Percentiles rank a stretch among this genome's conserved stretches.
Conservation (phyloP, 805 yeast species). For the Cyberlindnera suaveolens region DNA sequence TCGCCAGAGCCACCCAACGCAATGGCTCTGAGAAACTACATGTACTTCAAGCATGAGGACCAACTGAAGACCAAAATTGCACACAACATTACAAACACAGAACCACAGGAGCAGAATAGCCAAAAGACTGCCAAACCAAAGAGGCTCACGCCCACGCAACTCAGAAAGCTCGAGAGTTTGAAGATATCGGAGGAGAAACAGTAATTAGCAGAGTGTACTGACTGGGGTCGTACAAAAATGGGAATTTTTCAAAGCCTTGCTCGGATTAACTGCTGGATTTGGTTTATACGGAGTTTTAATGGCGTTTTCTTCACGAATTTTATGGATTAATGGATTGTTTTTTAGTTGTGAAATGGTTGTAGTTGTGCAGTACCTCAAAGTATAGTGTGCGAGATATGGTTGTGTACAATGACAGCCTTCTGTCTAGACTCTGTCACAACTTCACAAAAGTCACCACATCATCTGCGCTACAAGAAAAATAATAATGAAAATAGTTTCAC, state of each 20-base stretch:
- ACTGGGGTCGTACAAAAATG: no score
- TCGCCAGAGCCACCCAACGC: neutral
- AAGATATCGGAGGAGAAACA: neutral
- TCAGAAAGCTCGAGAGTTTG: conserved; percentile 16
- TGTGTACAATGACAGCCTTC: neutral
- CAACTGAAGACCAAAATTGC: conserved; percentile 32
- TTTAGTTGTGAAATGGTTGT: neutral
- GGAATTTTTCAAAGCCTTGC: no score
- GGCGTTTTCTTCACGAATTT: no score
- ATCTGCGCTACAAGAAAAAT: no score
- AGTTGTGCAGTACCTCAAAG: neutral
- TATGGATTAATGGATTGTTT: no score
- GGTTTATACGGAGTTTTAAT: no score
- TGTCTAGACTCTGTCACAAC: no score
- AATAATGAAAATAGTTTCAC: no score
- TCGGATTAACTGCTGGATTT: no score
- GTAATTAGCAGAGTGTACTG: no score
- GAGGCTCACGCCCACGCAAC: conserved; percentile 25
- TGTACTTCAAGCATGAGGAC: conserved; percentile 36
- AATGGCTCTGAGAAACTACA: conserved; percentile 41
- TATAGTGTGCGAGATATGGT: neutral
- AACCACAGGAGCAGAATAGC: neutral
- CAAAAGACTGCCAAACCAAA: conserved; percentile 7
- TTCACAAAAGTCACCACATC: no score
- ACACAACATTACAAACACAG: neutral